These are phyloP conservation scores for Russula emetica DNA, from an alignment of 768 basidiomycete genomes.

Conservation along the genomic window DNA sequence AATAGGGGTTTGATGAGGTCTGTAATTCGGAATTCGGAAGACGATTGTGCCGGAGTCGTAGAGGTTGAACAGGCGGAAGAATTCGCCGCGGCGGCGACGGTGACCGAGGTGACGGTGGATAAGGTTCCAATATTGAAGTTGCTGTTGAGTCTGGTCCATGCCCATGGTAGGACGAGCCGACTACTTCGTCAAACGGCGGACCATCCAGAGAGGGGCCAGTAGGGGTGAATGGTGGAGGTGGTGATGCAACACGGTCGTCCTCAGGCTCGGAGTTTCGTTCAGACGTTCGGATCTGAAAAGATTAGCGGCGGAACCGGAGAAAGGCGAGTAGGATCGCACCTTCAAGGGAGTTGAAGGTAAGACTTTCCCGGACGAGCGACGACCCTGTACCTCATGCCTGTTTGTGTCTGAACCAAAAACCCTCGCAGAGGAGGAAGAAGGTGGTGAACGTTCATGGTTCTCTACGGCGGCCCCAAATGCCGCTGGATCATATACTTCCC, in stretches of 20 bases:
- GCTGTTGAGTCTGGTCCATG: conserved; percentile 28
- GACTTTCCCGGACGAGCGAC: neutral
- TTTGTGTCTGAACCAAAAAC: neutral
- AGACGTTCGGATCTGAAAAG: neutral
- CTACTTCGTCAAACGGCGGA: conserved; percentile 36
- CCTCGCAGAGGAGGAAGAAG: conserved; percentile 17
- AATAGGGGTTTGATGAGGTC: neutral
- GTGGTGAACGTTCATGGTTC: conserved; percentile 6
- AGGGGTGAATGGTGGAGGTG: conserved; percentile 41
- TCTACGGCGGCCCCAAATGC: conserved; percentile 19
- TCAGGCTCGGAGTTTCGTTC: neutral
- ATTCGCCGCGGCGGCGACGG: neutral
- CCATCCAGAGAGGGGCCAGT: conserved; percentile 40
- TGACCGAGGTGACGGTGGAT: neutral
- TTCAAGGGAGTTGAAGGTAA: conserved; percentile 9
- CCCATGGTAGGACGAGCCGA: conserved; percentile 27
- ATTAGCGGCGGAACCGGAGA: neutral
- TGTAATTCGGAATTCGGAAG: conserved; percentile 4
- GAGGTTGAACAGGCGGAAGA: conserved; percentile 4
- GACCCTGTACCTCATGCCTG: neutral
- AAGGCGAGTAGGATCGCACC: conserved; percentile 7
- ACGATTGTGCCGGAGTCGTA: conserved; percentile 2
- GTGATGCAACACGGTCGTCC: conserved; percentile 24
- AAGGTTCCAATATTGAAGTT: conserved; percentile 28
- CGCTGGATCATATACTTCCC: conserved; percentile 18